Conservation (phyloP, 345 rosid species). For the Euphorbia pulcherrima region DNA sequence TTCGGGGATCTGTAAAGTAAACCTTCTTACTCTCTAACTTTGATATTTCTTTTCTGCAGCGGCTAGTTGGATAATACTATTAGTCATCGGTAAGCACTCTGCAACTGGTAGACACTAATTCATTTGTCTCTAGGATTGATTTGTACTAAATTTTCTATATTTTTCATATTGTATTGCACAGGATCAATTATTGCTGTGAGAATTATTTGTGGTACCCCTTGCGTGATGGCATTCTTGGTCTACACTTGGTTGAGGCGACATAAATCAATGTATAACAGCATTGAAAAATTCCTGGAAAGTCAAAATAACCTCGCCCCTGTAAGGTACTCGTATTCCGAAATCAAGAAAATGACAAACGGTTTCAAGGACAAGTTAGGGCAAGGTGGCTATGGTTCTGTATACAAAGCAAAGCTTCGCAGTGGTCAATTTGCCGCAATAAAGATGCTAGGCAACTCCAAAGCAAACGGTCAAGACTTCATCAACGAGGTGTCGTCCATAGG, state of each 20-base stretch:
- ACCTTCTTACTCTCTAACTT: background rate
- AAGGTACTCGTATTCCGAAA: constrained; percentile 19
- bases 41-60: constrained; percentile 8
- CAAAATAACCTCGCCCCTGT: constrained; percentile 14
- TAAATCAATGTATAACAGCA: constrained; percentile 16
- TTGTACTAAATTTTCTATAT: background rate
- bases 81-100: too few relatives aligned
- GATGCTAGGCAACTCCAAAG: constrained; percentile 13
- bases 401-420: constrained; percentile 17
- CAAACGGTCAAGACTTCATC: constrained; percentile 19
- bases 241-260: constrained; percentile 21
- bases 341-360: constrained; percentile 14
- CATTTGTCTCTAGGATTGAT: background rate
- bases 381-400: constrained; percentile 20
- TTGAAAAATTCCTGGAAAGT: constrained; percentile 20
- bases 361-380: constrained; percentile 19
- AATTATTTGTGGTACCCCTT: constrained; percentile 10
- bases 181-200: background rate
- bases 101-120: background rate
- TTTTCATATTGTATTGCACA: constrained; percentile 3
- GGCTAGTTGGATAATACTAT: too few relatives aligned
- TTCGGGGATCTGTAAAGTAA: background rate
- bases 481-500: constrained; percentile 21
- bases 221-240: constrained; percentile 9
- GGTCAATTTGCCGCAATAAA: constrained; percentile 20